These are phyloP conservation scores for Phytopythium sindhum DNA, from an alignment of 352 stramenopile genomes.

Conservation along the genomic window DNA sequence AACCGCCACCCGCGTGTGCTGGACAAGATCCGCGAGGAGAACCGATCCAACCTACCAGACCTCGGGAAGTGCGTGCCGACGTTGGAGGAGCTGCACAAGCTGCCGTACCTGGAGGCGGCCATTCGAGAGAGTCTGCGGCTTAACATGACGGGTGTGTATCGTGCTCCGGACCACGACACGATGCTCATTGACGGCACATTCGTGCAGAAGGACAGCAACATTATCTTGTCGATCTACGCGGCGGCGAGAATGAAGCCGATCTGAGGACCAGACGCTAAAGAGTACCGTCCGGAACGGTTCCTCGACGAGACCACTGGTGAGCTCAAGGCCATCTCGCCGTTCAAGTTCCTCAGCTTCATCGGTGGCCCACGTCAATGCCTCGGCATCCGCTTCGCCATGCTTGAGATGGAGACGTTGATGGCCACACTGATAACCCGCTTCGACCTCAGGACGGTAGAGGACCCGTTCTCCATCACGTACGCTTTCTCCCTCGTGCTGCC, in stretches of 20 bases:
- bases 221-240: slow-evolving; percentile 50
- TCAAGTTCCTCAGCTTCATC: slow-evolving; percentile 71
- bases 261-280: slow-evolving; percentile 54
- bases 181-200: slow-evolving; percentile 69
- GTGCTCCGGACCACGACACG: slow-evolving; percentile 37
- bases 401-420: slow-evolving; percentile 70
- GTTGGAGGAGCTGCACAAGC: slow-evolving; percentile 39
- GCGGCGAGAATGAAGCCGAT: slow-evolving; percentile 42
- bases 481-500: slow-evolving; percentile 26
- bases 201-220: slow-evolving; percentile 37
- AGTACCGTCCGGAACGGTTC: slow-evolving; percentile 53
- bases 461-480: slow-evolving; percentile 43
- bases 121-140: slow-evolving; percentile 65
- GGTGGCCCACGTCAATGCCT: slow-evolving; percentile 64
- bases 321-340: slow-evolving; percentile 32
- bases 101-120: slow-evolving; percentile 52
- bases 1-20: slow-evolving; percentile 55
- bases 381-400: slow-evolving; percentile 54
- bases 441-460: slow-evolving; percentile 32
- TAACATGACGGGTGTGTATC: slow-evolving; percentile 40
- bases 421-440: slow-evolving; percentile 47
- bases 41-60: slow-evolving; percentile 31
- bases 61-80: slow-evolving; percentile 19
- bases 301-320: slow-evolving; percentile 36
- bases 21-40: slow-evolving; percentile 40